A percentile compares a stretch with the other conserved stretches of the same genome.
Evolutionary conservation across 768 basidiomycete species (phyloP).

Genomic region (Leccinum uliginosum): DNA sequence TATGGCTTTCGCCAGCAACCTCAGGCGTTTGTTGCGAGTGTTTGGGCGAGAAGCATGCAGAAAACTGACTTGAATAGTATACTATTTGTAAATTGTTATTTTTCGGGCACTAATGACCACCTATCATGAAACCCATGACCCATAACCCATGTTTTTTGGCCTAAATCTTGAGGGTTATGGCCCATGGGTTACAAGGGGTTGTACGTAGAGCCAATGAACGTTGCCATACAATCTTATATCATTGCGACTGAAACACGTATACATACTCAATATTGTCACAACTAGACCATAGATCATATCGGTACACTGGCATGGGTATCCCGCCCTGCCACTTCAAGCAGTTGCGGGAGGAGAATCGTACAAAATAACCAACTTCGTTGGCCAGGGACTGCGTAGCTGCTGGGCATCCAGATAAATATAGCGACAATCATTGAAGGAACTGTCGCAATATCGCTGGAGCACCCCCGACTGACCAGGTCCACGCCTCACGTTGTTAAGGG

Average conservation of each 20-base stretch:
- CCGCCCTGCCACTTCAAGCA: slow-evolving; percentile 12
- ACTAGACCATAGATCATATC: neutral
- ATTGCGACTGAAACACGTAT: neutral
- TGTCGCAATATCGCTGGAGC: slow-evolving; percentile 55
- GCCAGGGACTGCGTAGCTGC: slow-evolving; percentile 59
- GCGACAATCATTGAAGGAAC: slow-evolving; percentile 42
- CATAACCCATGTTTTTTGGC: too few relatives aligned
- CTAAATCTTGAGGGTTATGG: too few relatives aligned
- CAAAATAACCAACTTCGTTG: slow-evolving; percentile 58
- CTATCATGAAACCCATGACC: too few relatives aligned
- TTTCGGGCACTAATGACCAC: too few relatives aligned
- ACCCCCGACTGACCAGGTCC: slow-evolving; percentile 65
- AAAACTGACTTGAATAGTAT: too few relatives aligned
- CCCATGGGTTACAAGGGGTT: too few relatives aligned
- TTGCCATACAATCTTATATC: neutral
- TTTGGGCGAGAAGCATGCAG: too few relatives aligned
- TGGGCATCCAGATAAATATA: slow-evolving; percentile 53
- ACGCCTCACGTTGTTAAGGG: slow-evolving; percentile 53
- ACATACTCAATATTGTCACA: neutral
- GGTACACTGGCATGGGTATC: neutral
- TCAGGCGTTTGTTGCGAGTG: too few relatives aligned
- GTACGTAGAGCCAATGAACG: too few relatives aligned
- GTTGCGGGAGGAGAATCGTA: slow-evolving; percentile 21
- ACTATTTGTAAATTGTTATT: too few relatives aligned
- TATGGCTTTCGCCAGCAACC: too few relatives aligned